phyloP scores from a whole-genome alignment of 192 early-diverging fungal genomes.

The Funneliformis geosporum region DNA sequence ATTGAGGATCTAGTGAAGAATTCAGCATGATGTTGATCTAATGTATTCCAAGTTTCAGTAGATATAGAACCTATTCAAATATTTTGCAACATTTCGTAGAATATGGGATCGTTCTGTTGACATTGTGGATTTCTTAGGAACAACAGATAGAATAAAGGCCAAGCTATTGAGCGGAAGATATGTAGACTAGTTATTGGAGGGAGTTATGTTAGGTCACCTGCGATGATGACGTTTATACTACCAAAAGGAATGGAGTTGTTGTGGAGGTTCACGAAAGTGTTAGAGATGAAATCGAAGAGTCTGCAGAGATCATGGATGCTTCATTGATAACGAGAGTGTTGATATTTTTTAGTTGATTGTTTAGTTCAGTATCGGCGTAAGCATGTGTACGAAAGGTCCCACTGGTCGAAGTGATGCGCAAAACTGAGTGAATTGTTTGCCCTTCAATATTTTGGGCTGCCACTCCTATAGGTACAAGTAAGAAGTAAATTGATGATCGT shows the following conservation, averaged over 20 bases:
- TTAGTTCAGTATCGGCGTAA: background rate
- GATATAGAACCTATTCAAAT: background rate
- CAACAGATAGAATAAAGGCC: background rate
- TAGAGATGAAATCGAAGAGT: slow-evolving; percentile 1
- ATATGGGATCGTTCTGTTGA: background rate
- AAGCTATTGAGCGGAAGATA: background rate
- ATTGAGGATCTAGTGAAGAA: background rate
- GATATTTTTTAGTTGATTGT: background rate
- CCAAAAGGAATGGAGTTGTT: background rate
- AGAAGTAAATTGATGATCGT: too few relatives aligned
- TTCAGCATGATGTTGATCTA: background rate
- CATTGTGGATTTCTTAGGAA: background rate
- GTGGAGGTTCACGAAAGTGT: background rate
- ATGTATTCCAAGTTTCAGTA: background rate
- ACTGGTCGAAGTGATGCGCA: background rate
- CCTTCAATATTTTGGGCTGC: background rate
- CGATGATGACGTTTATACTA: background rate
- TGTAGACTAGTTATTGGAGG: background rate
- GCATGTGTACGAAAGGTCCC: background rate
- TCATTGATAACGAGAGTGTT: background rate
- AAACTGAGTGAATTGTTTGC: background rate
- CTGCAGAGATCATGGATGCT: background rate
- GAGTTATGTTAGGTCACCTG: background rate
- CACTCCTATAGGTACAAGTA: background rate
- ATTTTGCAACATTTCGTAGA: background rate